Percentiles rank a stretch among this genome's conserved stretches.
phyloP scores from a whole-genome alignment of 73 alveolate genomes.

The Paramecium primaurelia region DNA sequence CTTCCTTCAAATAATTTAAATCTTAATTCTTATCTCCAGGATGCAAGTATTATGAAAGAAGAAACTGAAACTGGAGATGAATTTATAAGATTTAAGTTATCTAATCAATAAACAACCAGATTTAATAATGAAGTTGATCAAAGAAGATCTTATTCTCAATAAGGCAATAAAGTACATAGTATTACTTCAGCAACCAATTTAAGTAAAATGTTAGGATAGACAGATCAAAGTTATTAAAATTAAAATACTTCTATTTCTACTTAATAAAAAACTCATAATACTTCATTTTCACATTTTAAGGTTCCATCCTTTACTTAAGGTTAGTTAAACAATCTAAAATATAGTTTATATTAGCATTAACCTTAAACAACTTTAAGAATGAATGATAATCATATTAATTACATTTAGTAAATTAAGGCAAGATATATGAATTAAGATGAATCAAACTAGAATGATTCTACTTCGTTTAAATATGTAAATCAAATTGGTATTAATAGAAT shows the following conservation, averaged over 20 bases:
- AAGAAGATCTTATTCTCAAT: slow-evolving; percentile 26
- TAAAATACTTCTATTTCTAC: not conserved
- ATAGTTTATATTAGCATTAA: not conserved
- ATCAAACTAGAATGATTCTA: not conserved
- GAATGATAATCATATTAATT: slow-evolving; percentile 32
- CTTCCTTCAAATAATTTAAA: not conserved
- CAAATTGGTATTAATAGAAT: not conserved
- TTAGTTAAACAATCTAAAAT: not conserved
- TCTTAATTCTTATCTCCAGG: not conserved
- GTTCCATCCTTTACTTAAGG: slow-evolving; percentile 11
- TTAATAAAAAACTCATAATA: slow-evolving; percentile 13
- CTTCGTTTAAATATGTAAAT: not conserved
- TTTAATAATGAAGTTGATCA: not conserved
- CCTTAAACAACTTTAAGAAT: slow-evolving; percentile 16
- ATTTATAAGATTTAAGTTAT: not conserved
- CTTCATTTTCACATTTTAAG: slow-evolving; percentile 23
- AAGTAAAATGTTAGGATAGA: not conserved
- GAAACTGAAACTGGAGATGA: slow-evolving; percentile 15
- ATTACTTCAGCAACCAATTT: not conserved
- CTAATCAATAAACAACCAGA: not conserved
- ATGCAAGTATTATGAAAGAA: slow-evolving; percentile 10
- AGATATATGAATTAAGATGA: slow-evolving; percentile 25
- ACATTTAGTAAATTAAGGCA: not conserved
- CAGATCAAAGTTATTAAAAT: slow-evolving; percentile 6
- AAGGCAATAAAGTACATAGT: not conserved